Conservation (phyloP, 2,329 filamentous ascomycete genomes). For the Fusarium poae region DNA sequence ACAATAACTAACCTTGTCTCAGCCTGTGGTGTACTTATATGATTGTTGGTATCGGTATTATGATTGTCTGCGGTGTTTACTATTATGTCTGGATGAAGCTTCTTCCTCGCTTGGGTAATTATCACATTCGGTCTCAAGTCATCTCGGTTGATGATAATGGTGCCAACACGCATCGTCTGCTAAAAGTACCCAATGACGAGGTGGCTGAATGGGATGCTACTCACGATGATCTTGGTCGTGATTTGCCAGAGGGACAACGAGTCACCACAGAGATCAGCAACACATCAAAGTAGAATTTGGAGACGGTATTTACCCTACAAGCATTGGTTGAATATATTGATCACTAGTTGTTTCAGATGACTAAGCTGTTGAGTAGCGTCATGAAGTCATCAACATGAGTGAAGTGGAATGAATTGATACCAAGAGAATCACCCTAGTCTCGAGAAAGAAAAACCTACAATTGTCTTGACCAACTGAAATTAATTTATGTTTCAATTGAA, state of each 20-base stretch:
- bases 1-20: fast-evolving
- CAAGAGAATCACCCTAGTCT: neutral
- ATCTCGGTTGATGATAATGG: slow-evolving; percentile 58
- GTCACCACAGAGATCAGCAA: neutral
- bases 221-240: slow-evolving; percentile 64
- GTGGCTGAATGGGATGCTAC: slow-evolving; percentile 68
- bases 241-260: neutral
- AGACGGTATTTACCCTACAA: fast-evolving
- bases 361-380: neutral
- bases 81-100: slow-evolving; percentile 70
- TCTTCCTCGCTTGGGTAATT: slow-evolving; percentile 66
- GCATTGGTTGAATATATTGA: neutral
- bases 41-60: neutral
- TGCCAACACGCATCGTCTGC: slow-evolving; percentile 60
- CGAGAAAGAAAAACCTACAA: neutral
- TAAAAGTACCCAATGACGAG: slow-evolving; percentile 66
- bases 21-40: neutral
- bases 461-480: neutral
- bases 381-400: neutral
- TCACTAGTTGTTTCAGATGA: neutral
- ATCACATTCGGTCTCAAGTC: slow-evolving; percentile 68
- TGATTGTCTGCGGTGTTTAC: slow-evolving; percentile 65
- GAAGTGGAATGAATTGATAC: neutral
- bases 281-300: neutral
- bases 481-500: neutral